These are phyloP conservation scores for Penicillium griseofulvum DNA, from an alignment of 2,329 filamentous ascomycete species.

Conservation along the genomic window DNA sequence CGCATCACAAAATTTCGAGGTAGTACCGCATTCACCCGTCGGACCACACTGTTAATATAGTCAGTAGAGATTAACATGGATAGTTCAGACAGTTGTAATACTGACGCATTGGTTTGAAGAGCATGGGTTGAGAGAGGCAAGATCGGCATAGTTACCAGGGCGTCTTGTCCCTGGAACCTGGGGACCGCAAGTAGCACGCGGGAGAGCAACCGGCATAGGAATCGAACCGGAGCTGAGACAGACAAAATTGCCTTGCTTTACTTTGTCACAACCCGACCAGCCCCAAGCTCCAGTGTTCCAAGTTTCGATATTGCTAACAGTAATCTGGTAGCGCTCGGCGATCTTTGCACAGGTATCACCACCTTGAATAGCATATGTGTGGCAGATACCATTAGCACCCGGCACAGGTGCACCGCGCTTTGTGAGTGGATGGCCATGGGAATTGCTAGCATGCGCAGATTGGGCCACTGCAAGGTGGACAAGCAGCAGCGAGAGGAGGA, in stretches of 20 bases:
- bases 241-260: conserved; percentile 34
- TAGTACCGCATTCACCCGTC: neutral
- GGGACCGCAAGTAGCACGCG: conserved; percentile 48
- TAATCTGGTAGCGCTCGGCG: conserved; percentile 36
- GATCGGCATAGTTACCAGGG: conserved; percentile 31
- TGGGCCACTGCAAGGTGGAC: neutral
- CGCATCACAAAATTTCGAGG: neutral
- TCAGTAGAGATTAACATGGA: neutral
- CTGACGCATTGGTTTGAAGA: conserved; percentile 12
- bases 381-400: conserved; percentile 39
- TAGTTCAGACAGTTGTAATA: neutral
- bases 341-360: conserved; percentile 40
- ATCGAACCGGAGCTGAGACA: conserved; percentile 44
- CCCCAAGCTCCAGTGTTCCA: conserved; percentile 48
- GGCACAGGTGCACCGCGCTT: conserved; percentile 1
- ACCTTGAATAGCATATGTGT: conserved; percentile 32
- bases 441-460: neutral
- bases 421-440: neutral
- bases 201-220: conserved; percentile 42
- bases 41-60: neutral
- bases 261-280: conserved; percentile 41
- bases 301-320: conserved; percentile 36
- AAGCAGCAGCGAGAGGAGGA: neutral
- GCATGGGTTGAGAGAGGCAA: conserved; percentile 18
- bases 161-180: conserved; percentile 40